Evolutionary conservation across 768 basidiomycete species (phyloP).

Genomic region (Xerocomellus dryophilus): DNA sequence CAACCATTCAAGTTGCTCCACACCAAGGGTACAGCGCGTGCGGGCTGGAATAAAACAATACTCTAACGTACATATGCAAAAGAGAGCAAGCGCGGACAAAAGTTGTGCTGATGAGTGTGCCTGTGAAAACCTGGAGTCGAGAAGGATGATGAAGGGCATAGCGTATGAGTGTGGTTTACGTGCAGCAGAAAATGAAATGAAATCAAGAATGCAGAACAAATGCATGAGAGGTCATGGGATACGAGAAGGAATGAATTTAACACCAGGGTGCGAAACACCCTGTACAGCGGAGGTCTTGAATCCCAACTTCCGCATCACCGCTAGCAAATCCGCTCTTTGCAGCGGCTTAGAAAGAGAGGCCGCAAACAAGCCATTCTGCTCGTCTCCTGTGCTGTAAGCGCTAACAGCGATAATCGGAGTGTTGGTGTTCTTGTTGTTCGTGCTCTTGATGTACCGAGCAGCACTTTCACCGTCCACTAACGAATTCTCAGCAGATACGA

Average conservation of each 20-base stretch:
- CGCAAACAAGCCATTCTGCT: constrained; percentile 67
- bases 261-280: constrained; percentile 45
- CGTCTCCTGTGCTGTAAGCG: constrained; percentile 77
- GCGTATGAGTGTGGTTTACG: constrained; percentile 32
- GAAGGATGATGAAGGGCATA: constrained; percentile 30
- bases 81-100: constrained; percentile 18
- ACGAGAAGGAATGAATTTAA: constrained; percentile 49
- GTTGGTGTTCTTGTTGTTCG: constrained; percentile 89
- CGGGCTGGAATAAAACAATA: constrained; percentile 27
- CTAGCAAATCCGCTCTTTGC: constrained; percentile 81
- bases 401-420: constrained; percentile 93
- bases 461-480: constrained; percentile 94
- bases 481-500: constrained; percentile 8
- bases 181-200: constrained; percentile 34
- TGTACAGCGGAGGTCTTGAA: constrained; percentile 83
- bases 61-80: constrained; percentile 46
- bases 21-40: constrained; percentile 12
- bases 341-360: constrained; percentile 87
- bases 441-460: constrained; percentile 95
- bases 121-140: constrained; percentile 22
- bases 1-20: constrained; percentile 1
- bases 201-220: constrained; percentile 26
- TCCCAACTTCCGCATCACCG: constrained; percentile 79
- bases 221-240: constrained; percentile 23
- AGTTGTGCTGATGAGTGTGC: constrained; percentile 32